Percentiles rank a stretch among this genome's conserved stretches.
Evolutionary conservation across 2,329 filamentous ascomycete genomes (phyloP).

Genomic region (Colletotrichum viniferum): DNA sequence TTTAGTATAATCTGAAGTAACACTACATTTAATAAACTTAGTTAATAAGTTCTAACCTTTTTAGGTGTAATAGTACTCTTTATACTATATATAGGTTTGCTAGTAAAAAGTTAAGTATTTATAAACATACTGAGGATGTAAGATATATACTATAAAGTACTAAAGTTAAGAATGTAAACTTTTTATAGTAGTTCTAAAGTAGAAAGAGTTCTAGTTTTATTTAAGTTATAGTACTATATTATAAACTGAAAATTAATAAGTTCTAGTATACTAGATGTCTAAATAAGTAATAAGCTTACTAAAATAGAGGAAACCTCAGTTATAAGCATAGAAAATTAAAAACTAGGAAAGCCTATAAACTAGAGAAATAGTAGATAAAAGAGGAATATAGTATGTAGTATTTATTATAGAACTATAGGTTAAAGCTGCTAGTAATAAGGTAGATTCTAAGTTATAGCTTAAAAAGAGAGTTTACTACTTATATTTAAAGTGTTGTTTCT

Average conservation of each 20-base stretch:
- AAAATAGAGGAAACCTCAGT: no score
- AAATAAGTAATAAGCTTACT: no score
- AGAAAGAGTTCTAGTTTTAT: no score
- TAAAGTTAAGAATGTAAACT: no score
- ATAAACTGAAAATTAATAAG: background rate
- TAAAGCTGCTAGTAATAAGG: background rate
- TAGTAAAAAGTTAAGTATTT: no score
- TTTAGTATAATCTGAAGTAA: background rate
- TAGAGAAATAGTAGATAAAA: no score
- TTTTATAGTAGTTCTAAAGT: no score
- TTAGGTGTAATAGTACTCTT: background rate
- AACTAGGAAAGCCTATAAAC: no score
- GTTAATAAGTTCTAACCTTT: background rate
- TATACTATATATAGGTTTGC: background rate
- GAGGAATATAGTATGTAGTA: background rate
- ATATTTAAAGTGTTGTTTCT: background rate
- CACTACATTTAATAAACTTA: background rate
- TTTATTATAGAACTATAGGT: background rate
- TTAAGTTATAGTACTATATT: background rate
- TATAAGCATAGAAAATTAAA: no score
- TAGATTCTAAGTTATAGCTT: background rate
- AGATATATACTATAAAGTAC: no score
- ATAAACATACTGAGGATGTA: no score
- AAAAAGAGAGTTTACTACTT: background rate
- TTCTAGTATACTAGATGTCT: no score